phyloP scores from a whole-genome alignment of 2,329 filamentous ascomycete species.

The Incumbomyces lentus region DNA sequence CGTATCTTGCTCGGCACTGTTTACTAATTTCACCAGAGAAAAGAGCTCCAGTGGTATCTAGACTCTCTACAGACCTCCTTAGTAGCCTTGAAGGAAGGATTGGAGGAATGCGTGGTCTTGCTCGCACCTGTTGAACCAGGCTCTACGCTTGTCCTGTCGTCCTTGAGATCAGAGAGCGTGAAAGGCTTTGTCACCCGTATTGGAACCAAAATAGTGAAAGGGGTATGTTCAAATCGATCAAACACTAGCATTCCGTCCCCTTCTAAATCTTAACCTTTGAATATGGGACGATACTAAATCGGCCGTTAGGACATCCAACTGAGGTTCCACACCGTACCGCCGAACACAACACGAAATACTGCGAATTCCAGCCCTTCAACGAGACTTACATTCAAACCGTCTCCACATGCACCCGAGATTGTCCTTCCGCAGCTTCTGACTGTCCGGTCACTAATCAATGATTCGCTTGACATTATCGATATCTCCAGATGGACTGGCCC shows the following conservation, averaged over 20 bases:
- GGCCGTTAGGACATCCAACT: slow-evolving; percentile 58
- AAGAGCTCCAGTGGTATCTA: slow-evolving; percentile 56
- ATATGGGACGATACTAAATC: not conserved
- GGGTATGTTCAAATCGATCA: slow-evolving; percentile 45
- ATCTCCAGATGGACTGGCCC: slow-evolving; percentile 65
- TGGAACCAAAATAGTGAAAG: slow-evolving; percentile 84
- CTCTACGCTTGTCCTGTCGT: slow-evolving; percentile 81
- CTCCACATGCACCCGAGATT: slow-evolving; percentile 48
- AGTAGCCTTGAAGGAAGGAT: slow-evolving; percentile 53
- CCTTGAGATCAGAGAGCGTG: slow-evolving; percentile 73
- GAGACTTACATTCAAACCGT: slow-evolving; percentile 43
- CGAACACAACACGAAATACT: slow-evolving; percentile 27
- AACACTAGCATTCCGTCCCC: not conserved
- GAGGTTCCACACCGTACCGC: slow-evolving; percentile 58
- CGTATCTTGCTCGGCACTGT: slow-evolving; percentile 2
- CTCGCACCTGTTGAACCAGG: slow-evolving; percentile 76
- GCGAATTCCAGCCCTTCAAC: slow-evolving; percentile 35
- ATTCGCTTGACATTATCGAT: slow-evolving; percentile 72
- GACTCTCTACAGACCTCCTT: slow-evolving; percentile 51
- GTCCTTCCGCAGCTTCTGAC: slow-evolving; percentile 59
- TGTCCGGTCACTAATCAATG: slow-evolving; percentile 67
- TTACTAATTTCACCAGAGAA: slow-evolving; percentile 29
- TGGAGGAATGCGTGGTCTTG: slow-evolving; percentile 80
- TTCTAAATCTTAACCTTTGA: not conserved
- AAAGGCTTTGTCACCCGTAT: slow-evolving; percentile 88